phyloP scores from a whole-genome alignment of 441 rosid genomes.

The Euphorbia celastroides region DNA sequence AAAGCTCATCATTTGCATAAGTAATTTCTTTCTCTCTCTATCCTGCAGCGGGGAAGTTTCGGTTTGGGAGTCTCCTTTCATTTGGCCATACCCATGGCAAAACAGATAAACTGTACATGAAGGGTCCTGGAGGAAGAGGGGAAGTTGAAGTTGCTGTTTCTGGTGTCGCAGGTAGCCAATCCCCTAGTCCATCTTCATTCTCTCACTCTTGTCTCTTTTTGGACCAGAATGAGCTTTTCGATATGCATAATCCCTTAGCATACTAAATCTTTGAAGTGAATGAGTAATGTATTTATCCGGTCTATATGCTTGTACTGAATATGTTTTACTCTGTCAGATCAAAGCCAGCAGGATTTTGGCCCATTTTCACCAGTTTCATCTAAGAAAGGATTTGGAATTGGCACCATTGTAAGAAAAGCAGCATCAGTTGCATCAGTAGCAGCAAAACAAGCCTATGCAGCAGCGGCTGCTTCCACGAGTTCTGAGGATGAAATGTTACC shows the following conservation, averaged over 20 bases:
- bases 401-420: constrained; percentile 79
- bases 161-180: constrained; percentile 64
- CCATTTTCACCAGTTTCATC: constrained; percentile 77
- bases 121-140: constrained; percentile 97
- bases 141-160: constrained; percentile 99
- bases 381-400: constrained; percentile 72
- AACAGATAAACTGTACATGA: constrained; percentile 88
- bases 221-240: background rate
- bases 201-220: background rate
- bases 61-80: constrained; percentile 77
- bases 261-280: constrained; percentile 9
- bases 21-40: background rate
- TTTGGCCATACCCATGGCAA: constrained; percentile 67
- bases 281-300: background rate
- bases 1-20: constrained; percentile 8
- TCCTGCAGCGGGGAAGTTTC: constrained; percentile 67
- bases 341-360: constrained; percentile 76
- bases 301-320: constrained; percentile 14
- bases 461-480: constrained; percentile 51
- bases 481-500: constrained; percentile 82
- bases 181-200: background rate
- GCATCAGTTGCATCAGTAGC: constrained; percentile 91
- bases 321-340: constrained; percentile 52
- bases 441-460: constrained; percentile 92
- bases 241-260: constrained; percentile 5